Percentiles rank a stretch among this genome's conserved stretches.
Conservation (phyloP, 108 stramenopile species). For the Heterococcus sp. region DNA sequence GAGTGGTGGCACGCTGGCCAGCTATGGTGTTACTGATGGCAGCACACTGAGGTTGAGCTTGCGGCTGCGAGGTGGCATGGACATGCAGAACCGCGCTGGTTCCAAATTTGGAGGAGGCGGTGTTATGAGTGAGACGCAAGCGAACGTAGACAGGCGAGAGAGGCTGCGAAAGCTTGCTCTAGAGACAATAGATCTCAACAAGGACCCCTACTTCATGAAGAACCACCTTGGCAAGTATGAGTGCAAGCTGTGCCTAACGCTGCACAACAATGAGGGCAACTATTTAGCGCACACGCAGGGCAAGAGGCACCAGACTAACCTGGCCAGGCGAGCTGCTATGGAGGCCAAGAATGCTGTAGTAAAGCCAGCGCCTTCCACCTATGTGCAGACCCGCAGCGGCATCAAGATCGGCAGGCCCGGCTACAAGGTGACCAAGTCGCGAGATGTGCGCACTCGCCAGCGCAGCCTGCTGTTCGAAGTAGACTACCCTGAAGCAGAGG, state of each 20-base stretch:
- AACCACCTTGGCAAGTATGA: constrained; percentile 98
- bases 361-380: constrained; percentile 46
- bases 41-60: constrained; percentile 34
- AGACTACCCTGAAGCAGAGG: constrained; percentile 89
- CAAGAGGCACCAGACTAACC: constrained; percentile 93
- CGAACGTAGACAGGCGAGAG: constrained; percentile 94
- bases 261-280: constrained; percentile 97
- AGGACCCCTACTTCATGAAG: constrained; percentile 97
- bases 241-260: constrained; percentile 95
- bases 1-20: neutral
- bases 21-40: constrained; percentile 27
- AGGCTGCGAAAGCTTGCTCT: constrained; percentile 88
- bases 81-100: constrained; percentile 94
- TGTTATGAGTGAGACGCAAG: constrained; percentile 74
- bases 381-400: constrained; percentile 49
- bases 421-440: constrained; percentile 92
- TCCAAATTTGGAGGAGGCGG: constrained; percentile 97
- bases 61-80: constrained; percentile 59
- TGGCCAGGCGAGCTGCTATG: constrained; percentile 72
- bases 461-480: constrained; percentile 90
- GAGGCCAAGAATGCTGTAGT: constrained; percentile 51
- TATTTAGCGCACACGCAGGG: constrained; percentile 99
- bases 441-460: constrained; percentile 77
- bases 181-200: constrained; percentile 96
- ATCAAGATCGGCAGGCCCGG: constrained; percentile 95